Conservation (phyloP, 2,329 filamentous ascomycete species). For the Calonectria pteridis region DNA sequence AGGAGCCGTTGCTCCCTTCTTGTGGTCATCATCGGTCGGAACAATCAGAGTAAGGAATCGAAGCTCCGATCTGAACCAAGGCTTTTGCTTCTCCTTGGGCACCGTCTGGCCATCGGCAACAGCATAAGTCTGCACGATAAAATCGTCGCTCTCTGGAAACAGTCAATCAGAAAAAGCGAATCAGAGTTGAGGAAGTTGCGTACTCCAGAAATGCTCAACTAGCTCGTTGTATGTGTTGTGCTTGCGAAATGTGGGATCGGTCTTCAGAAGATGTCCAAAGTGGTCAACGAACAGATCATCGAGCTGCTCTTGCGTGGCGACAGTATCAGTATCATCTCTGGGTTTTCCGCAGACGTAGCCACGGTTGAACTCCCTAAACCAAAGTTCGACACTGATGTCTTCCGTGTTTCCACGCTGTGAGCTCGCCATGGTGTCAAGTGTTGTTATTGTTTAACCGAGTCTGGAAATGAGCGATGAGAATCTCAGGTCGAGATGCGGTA, state of each 20-base stretch:
- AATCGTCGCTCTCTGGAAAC: not conserved
- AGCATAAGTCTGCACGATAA: not conserved
- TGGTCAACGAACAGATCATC: not conserved
- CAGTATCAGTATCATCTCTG: not conserved
- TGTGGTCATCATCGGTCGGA: not conserved
- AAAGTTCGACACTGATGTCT: slow-evolving; percentile 1
- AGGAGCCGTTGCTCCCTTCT: not conserved
- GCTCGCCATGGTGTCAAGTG: not conserved
- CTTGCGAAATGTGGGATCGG: not conserved
- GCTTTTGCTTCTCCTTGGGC: not conserved
- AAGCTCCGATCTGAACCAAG: slow-evolving; percentile 9
- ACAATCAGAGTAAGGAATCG: not conserved
- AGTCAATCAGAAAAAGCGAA: not conserved
- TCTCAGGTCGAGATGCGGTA: not conserved
- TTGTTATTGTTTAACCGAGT: not conserved
- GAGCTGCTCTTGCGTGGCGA: not conserved
- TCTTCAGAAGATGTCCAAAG: not conserved
- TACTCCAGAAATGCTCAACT: not conserved
- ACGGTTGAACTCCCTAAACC: not conserved
- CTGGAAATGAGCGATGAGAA: not conserved
- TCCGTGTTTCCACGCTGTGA: not conserved
- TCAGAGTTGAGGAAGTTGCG: not conserved
- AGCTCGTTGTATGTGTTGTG: slow-evolving; percentile 2
- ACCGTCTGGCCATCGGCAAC: slow-evolving; percentile 5
- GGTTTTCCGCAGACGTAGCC: not conserved